Evolutionary conservation across 176 grass and related monocot genomes (phyloP).

Genomic region (Microstegium vimineum): DNA sequence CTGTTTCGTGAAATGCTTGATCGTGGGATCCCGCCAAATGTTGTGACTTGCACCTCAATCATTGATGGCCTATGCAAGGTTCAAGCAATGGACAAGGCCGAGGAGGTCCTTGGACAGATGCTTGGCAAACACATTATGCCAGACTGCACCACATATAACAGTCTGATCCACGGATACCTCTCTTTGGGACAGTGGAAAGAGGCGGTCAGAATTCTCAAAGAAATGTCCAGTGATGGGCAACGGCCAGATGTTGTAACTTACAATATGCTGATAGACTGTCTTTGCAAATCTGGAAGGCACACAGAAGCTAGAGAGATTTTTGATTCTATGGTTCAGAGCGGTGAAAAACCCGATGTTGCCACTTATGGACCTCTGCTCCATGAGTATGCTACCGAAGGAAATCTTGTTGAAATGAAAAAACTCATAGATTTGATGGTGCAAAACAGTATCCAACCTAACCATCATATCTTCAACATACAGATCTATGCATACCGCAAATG

Average conservation of each 20-base stretch:
- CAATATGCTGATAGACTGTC: too few relatives aligned
- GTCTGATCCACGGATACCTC: background rate
- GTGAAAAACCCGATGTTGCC: too few relatives aligned
- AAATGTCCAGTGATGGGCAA: background rate
- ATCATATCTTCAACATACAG: background rate
- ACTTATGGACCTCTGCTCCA: too few relatives aligned
- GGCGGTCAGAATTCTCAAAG: background rate
- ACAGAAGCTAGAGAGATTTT: too few relatives aligned
- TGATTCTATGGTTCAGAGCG: too few relatives aligned
- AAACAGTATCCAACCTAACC: background rate
- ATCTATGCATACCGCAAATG: background rate
- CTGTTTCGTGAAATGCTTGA: background rate
- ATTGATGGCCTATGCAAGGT: background rate
- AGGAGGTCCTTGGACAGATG: background rate
- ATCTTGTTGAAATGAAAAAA: too few relatives aligned
- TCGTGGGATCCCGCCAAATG: background rate
- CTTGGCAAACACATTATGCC: background rate
- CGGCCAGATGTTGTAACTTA: background rate
- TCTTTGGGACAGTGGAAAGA: background rate
- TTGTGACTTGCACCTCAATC: background rate
- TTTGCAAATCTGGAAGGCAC: too few relatives aligned
- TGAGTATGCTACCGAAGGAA: too few relatives aligned
- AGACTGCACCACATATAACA: background rate
- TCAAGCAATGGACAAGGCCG: background rate
- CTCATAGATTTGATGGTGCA: too few relatives aligned